A percentile compares a stretch with the other conserved stretches of the same genome.
Conservation (phyloP, 139 green algal genomes). For the Yamagishiella unicocca region DNA sequence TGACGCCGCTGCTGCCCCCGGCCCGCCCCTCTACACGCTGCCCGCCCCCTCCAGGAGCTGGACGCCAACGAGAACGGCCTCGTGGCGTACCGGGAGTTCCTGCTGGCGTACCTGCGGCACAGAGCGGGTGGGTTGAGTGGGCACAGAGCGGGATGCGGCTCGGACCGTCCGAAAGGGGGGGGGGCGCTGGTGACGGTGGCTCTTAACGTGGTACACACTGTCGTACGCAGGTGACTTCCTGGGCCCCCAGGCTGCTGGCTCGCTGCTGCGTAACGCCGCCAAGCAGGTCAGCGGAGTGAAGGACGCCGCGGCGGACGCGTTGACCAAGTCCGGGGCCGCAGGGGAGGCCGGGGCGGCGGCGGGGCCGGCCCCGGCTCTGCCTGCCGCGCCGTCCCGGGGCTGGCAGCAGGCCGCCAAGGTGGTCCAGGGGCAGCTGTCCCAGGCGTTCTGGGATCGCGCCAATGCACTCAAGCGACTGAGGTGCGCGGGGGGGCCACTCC, state of each 20-base stretch:
- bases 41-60: background rate
- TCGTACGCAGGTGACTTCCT: conserved; percentile 22
- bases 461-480: conserved; percentile 13
- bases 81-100: conserved; percentile 27
- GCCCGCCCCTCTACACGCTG: background rate
- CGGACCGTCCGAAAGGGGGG: no score
- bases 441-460: conserved; percentile 34
- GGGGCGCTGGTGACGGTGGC: no score
- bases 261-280: background rate
- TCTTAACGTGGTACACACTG: no score
- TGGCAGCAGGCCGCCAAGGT: background rate
- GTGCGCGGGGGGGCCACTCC: background rate
- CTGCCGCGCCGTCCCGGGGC: background rate
- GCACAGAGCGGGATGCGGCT: no score
- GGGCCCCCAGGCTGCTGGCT: background rate
- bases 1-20: no score
- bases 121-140: no score
- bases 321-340: background rate
- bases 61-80: conserved; percentile 7
- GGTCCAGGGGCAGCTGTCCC: conserved; percentile 26
- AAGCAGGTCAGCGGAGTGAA: no score
- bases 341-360: background rate
- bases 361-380: background rate
- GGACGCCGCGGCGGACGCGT: no score
- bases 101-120: conserved; percentile 32